A percentile compares a stretch with the other conserved stretches of the same genome.
phyloP scores from a whole-genome alignment of 1,284 basidiomycete genomes.

The Flammula alnicola region DNA sequence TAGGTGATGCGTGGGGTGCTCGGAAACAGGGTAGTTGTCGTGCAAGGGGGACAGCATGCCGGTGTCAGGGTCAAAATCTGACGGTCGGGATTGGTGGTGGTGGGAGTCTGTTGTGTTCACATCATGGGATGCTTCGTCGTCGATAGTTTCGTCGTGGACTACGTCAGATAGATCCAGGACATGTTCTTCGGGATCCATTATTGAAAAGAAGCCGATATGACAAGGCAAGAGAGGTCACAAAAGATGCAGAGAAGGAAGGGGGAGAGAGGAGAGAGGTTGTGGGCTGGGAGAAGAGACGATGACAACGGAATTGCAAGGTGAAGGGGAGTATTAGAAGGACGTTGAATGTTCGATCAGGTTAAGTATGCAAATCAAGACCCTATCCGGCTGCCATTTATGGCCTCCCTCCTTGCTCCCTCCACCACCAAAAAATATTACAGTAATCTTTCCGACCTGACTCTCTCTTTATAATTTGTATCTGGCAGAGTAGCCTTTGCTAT shows the following conservation, averaged over 20 bases:
- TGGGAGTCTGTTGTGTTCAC: conserved; percentile 29
- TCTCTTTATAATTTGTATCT: background rate
- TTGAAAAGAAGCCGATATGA: conserved; percentile 15
- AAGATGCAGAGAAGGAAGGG: conserved; percentile 1
- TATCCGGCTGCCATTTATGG: conserved; percentile 11
- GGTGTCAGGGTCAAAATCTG: conserved; percentile 40
- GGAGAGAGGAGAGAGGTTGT: background rate
- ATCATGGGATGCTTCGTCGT: conserved; percentile 42
- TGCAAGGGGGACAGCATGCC: conserved; percentile 42
- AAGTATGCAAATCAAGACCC: conserved; percentile 14
- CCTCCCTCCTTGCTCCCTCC: too few species aligned
- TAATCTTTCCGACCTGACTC: too few species aligned
- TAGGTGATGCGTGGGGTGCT: conserved; percentile 38
- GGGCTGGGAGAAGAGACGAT: too few species aligned
- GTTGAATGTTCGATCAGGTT: conserved; percentile 17
- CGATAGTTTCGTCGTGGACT: conserved; percentile 73
- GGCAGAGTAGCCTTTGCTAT: too few species aligned
- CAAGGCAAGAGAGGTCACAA: conserved; percentile 9
- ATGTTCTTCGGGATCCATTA: conserved; percentile 66
- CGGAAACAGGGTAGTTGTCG: conserved; percentile 36
- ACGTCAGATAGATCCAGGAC: conserved; percentile 77
- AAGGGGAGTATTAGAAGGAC: background rate
- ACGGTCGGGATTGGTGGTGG: conserved; percentile 35
- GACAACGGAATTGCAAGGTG: conserved; percentile 4
- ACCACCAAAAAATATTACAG: too few species aligned